Evolutionary conservation across 768 basidiomycete species (phyloP).

Genomic region (Tremella mesenterica): DNA sequence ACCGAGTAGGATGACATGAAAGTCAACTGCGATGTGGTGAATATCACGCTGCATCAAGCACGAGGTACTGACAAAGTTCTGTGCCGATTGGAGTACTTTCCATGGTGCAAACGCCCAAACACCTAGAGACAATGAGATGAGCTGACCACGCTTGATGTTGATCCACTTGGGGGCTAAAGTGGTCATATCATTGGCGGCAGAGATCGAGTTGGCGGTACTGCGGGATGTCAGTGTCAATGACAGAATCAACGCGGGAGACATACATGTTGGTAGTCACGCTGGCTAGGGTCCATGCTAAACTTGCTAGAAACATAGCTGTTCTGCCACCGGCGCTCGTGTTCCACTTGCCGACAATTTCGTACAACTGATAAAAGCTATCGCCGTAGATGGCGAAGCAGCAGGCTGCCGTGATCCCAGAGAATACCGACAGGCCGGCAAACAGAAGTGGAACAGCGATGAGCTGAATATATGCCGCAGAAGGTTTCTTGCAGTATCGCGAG

Average conservation of each 20-base stretch:
- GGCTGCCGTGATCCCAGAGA: constrained; percentile 29
- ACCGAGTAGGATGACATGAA: constrained; percentile 37
- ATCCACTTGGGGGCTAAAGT: constrained; percentile 34
- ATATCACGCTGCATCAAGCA: background rate
- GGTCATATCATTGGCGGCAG: constrained; percentile 38
- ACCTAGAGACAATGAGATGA: constrained; percentile 31
- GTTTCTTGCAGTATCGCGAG: constrained; percentile 26
- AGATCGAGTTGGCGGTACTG: constrained; percentile 29
- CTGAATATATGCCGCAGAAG: constrained; percentile 22
- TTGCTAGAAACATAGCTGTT: constrained; percentile 27
- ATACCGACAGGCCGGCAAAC: constrained; percentile 22
- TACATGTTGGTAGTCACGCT: constrained; percentile 35
- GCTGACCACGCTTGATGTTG: constrained; percentile 35
- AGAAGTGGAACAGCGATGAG: constrained; percentile 30
- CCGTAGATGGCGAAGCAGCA: constrained; percentile 26
- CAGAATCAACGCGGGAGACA: background rate
- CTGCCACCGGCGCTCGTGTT: constrained; percentile 21
- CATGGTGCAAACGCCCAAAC: constrained; percentile 34
- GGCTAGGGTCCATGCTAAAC: constrained; percentile 25
- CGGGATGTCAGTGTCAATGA: background rate
- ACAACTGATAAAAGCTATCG: constrained; percentile 26
- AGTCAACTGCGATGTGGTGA: constrained; percentile 9
- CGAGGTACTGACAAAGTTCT: constrained; percentile 14
- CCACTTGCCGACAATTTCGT: constrained; percentile 31
- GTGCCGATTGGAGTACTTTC: constrained; percentile 29